These are phyloP conservation scores for Pyrus hybrid DNA, from an alignment of 331 rosid species.

Conservation along the genomic window DNA sequence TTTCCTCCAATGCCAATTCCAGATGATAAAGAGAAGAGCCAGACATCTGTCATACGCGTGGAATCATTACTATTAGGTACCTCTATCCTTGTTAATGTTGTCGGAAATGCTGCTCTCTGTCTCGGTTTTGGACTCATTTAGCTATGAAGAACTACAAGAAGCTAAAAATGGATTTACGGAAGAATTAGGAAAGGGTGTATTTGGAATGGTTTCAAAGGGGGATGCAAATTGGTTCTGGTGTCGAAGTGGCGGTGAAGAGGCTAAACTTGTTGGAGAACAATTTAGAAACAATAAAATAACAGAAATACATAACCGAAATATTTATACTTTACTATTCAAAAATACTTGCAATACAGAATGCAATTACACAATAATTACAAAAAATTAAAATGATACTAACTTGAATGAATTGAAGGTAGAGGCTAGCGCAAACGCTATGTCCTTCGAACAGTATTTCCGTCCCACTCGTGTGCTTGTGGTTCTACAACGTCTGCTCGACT, in stretches of 20 bases:
- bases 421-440: too few relatives aligned
- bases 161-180: slow-evolving; percentile 1
- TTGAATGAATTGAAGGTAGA: too few relatives aligned
- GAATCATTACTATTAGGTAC: slow-evolving; percentile 2
- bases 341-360: too few relatives aligned
- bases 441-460: too few relatives aligned
- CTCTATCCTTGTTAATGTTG: neutral
- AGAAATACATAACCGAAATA: too few relatives aligned
- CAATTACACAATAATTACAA: too few relatives aligned
- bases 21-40: neutral
- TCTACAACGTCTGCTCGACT: too few relatives aligned
- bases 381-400: too few relatives aligned
- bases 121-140: neutral
- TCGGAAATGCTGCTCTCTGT: neutral
- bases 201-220: slow-evolving; percentile 1
- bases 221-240: neutral
- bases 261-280: too few relatives aligned
- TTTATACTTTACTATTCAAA: too few relatives aligned
- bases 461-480: too few relatives aligned
- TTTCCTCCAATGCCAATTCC: neutral
- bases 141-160: neutral
- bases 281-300: too few relatives aligned
- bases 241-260: slow-evolving; percentile 7
- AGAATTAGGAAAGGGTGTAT: neutral
- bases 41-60: slow-evolving; percentile 5